A percentile compares a stretch with the other conserved stretches of the same genome.
Evolutionary conservation across 495 filamentous ascomycete species (phyloP).

Genomic region (Daldinia grandis): DNA sequence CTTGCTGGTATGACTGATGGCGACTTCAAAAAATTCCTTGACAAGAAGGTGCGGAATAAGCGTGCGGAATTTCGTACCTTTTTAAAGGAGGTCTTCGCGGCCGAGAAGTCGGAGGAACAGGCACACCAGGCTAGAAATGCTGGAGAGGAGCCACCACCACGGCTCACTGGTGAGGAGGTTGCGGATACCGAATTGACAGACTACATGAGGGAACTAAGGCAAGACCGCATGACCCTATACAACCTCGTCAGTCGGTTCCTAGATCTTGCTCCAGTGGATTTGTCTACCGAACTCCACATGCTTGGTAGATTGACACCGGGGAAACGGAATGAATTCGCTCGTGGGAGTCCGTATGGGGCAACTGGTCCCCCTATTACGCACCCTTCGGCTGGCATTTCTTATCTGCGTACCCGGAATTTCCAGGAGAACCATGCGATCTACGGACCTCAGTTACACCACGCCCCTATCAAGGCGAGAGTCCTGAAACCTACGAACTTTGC

Average conservation of each 20-base stretch:
- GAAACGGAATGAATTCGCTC: constrained; percentile 23
- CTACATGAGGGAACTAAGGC: constrained; percentile 68
- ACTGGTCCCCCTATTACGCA: constrained; percentile 82
- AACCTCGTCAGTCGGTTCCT: constrained; percentile 63
- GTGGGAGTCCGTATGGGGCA: constrained; percentile 60
- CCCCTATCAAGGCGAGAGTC: constrained; percentile 74
- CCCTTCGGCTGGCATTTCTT: constrained; percentile 89
- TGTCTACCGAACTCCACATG: neutral
- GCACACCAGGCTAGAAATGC: constrained; percentile 46
- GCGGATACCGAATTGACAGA: constrained; percentile 67
- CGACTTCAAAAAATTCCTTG: constrained; percentile 73
- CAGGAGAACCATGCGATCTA: constrained; percentile 82
- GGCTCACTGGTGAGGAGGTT: constrained; percentile 52
- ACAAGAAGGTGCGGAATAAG: constrained; percentile 65
- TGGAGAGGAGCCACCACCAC: constrained; percentile 18
- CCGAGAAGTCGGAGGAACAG: constrained; percentile 60
- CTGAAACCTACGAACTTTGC: constrained; percentile 53
- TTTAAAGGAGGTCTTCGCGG: constrained; percentile 58
- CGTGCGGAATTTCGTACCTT: constrained; percentile 70
- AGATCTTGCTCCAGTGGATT: constrained; percentile 57
- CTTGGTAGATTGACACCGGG: constrained; percentile 31
- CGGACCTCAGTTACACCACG: constrained; percentile 72
- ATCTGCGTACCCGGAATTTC: constrained; percentile 74
- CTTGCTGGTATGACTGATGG: constrained; percentile 76
- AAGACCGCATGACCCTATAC: constrained; percentile 56